Evolutionary conservation across 371 early-diverging fungal species (phyloP).

Genomic region (Parasitella parasitica): DNA sequence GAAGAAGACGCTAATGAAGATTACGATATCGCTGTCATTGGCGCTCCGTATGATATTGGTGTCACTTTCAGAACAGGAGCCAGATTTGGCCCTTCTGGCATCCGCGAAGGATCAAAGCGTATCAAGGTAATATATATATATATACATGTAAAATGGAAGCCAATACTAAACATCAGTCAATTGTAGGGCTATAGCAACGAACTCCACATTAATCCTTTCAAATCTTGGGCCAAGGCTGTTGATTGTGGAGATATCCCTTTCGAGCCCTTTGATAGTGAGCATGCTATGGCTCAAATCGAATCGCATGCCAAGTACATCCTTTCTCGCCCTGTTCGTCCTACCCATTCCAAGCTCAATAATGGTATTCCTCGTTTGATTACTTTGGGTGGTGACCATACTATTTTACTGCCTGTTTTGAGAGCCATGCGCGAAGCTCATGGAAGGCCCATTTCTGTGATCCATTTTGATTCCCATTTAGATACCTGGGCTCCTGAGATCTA

Average conservation of each 20-base stretch:
- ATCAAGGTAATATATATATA: conserved; percentile 24
- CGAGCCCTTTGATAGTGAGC: conserved; percentile 44
- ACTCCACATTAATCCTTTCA: conserved; percentile 41
- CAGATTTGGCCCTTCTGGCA: conserved; percentile 51
- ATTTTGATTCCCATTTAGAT: conserved; percentile 55
- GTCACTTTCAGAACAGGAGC: conserved; percentile 53
- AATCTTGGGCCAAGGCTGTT: conserved; percentile 48
- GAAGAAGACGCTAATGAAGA: conserved; percentile 34
- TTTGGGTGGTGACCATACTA: conserved; percentile 50
- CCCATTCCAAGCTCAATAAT: neutral
- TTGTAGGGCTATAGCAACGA: conserved; percentile 40
- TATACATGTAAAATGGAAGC: neutral
- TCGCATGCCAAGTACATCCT: conserved; percentile 34
- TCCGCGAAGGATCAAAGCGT: conserved; percentile 47
- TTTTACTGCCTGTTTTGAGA: conserved; percentile 44
- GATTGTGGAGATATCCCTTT: conserved; percentile 56
- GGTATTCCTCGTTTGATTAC: conserved; percentile 41
- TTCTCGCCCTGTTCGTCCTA: conserved; percentile 29
- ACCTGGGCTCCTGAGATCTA: conserved; percentile 49
- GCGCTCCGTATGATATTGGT: conserved; percentile 51
- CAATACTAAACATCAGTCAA: neutral
- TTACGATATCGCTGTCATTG: conserved; percentile 51
- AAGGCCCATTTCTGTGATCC: conserved; percentile 45
- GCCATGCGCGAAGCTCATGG: conserved; percentile 37
- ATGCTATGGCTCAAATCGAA: conserved; percentile 48